phyloP scores from a whole-genome alignment of 179 eudicot genomes.

The Beta lomatogona region DNA sequence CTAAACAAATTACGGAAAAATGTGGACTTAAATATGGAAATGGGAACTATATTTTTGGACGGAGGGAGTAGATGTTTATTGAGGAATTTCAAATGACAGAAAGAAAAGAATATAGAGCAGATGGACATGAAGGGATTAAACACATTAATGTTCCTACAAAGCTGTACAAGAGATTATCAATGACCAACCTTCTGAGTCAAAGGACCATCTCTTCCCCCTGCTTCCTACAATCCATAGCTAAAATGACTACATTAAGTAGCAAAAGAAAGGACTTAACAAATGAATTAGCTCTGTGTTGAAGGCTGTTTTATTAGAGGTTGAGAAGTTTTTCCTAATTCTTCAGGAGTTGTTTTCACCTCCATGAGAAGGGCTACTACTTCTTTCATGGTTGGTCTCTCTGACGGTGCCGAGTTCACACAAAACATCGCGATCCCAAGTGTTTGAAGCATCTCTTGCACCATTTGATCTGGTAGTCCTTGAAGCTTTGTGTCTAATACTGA shows the following conservation, averaged over 20 bases:
- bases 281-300: conserved; percentile 45
- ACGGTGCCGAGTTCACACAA: conserved; percentile 84
- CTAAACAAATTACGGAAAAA: no score
- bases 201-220: conserved; percentile 5
- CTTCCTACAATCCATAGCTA: conserved; percentile 18
- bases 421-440: conserved; percentile 93
- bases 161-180: conserved; percentile 32
- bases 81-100: not conserved
- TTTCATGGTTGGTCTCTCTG: conserved; percentile 89
- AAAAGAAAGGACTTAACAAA: not conserved
- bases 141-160: conserved; percentile 27
- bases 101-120: not conserved
- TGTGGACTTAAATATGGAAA: no score
- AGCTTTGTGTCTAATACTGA: conserved; percentile 71
- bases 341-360: conserved; percentile 88
- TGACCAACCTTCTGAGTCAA: not conserved
- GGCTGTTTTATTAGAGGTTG: conserved; percentile 82
- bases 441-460: conserved; percentile 95
- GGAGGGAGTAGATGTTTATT: not conserved
- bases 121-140: conserved; percentile 20
- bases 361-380: conserved; percentile 84
- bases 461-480: conserved; percentile 76
- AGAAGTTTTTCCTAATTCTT: conserved; percentile 74
- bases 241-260: conserved; percentile 13
- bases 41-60: no score